Evolutionary conservation across 2,329 filamentous ascomycete genomes (phyloP).

Genomic region (Cercospora sp.): DNA sequence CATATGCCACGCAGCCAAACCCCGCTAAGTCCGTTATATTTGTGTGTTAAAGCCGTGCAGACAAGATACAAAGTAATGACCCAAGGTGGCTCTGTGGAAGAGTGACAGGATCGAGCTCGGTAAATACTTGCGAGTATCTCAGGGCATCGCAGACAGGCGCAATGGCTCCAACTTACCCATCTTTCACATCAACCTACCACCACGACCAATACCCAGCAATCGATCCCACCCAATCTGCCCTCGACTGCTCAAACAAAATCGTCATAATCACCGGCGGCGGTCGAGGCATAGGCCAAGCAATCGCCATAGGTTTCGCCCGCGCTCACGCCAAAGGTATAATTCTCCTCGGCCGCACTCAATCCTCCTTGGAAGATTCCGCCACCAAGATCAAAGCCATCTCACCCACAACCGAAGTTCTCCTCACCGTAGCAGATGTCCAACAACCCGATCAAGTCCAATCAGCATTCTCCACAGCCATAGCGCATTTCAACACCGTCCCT

Average conservation of each 20-base stretch:
- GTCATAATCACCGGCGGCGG: constrained; percentile 37
- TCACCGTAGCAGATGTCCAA: constrained; percentile 22
- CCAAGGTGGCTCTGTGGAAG: neutral
- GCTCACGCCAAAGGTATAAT: constrained; percentile 23
- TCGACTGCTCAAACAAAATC: constrained; percentile 45
- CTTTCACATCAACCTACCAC: constrained; percentile 45
- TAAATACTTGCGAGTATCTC: neutral
- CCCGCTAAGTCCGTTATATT: neutral
- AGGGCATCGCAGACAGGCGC: neutral
- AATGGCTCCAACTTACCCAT: constrained; percentile 24
- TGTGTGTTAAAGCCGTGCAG: neutral
- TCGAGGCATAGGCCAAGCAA: constrained; percentile 24
- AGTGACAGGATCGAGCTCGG: neutral
- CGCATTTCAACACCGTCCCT: neutral
- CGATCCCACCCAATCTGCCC: constrained; percentile 44
- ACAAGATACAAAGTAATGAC: neutral
- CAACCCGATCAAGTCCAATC: neutral
- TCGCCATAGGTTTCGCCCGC: constrained; percentile 26
- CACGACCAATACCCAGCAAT: constrained; percentile 41
- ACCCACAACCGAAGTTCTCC: constrained; percentile 19
- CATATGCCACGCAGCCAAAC: neutral
- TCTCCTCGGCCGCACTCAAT: constrained; percentile 24
- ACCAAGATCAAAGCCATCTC: constrained; percentile 5
- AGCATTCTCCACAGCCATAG: neutral
- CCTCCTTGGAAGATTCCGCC: constrained; percentile 21